Evolutionary conservation across 179 eudicot species (phyloP).

Genomic region (Amaranthus tricolor): DNA sequence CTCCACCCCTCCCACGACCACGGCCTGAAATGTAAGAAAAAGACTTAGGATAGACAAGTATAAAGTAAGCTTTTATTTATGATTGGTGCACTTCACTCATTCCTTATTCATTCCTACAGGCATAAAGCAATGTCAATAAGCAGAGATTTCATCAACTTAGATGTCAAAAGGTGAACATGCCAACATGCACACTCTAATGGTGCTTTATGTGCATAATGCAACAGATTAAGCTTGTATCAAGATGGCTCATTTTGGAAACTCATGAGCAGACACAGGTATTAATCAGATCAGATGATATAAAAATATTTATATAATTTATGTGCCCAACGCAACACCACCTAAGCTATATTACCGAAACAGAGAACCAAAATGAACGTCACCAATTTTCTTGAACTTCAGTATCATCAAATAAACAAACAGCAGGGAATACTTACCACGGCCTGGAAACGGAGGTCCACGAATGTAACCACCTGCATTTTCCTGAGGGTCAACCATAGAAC

Average conservation of each 20-base stretch:
- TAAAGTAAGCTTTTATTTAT: too few species aligned
- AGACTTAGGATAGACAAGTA: too few species aligned
- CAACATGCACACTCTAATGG: neutral
- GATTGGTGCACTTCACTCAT: neutral
- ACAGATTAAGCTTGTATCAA: neutral
- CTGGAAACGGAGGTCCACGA: slow-evolving; percentile 50
- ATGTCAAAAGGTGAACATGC: neutral
- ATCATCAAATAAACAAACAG: neutral
- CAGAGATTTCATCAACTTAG: too few species aligned
- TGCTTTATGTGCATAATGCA: neutral
- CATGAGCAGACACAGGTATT: neutral
- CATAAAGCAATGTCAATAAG: too few species aligned
- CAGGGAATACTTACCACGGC: slow-evolving; percentile 41
- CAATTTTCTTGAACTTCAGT: too few species aligned
- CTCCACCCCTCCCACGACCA: slow-evolving; percentile 74
- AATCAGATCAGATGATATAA: neutral
- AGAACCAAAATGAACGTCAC: neutral
- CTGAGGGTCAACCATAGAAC: slow-evolving; percentile 51
- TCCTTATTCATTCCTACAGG: neutral
- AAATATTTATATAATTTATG: too few species aligned
- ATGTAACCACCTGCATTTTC: slow-evolving; percentile 52
- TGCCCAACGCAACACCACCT: too few species aligned
- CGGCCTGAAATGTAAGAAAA: slow-evolving; percentile 42
- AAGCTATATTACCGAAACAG: neutral
- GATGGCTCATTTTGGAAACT: neutral